Evolutionary conservation across 2,329 filamentous ascomycete species (phyloP), one percentile per base, ranked within the genome.

Genomic region (Lithohypha guttulata): DNA sequence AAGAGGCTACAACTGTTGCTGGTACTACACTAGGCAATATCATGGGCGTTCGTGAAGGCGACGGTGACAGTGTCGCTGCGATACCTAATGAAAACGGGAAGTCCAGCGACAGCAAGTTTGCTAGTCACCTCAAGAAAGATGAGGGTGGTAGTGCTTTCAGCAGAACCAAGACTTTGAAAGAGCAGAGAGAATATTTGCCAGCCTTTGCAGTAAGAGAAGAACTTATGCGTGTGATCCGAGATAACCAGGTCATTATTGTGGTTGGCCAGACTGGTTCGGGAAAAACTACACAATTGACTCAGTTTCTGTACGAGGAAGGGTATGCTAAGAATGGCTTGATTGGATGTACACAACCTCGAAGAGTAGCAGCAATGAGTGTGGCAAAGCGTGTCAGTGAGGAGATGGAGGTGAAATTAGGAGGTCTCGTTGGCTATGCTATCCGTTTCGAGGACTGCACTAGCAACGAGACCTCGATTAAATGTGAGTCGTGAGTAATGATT

Each of bases 371-470:
- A 46, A 94, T 96, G 79, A 95, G 86, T 2, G 91, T 98, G 2
- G 91, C 91, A 2, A 96, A 96, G 60, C 86, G 91, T 68, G 91
- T 98, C 26, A 85, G 84, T 42, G 91, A 98, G 63, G 91, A 98
- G 64, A 98, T 98, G 93, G 84, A 94, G 51, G 86, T 93, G 30
- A 80, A 80, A 41, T 68, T 98, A 7, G 91, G 91, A 34, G 79
- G 81, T 41, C 74, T 80, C 1, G 93, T 98, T 25, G 91, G 91
- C 20, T 98, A 98, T 59, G 86, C 91, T 1, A 98, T 98, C 57
- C 86, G 91, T 39, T 98, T 98, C 54, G 91, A 98, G 57, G 93
- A 98, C 58, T 95, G 87, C 60, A 98, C 91, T 1, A 94, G 85
- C 66, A 85, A 86, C 51, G 82, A 96, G 42, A 98, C 91, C 0